These are phyloP conservation scores for Aspergillus quadrilineatus DNA, from an alignment of 2,329 filamentous ascomycete species.

Conservation along the genomic window DNA sequence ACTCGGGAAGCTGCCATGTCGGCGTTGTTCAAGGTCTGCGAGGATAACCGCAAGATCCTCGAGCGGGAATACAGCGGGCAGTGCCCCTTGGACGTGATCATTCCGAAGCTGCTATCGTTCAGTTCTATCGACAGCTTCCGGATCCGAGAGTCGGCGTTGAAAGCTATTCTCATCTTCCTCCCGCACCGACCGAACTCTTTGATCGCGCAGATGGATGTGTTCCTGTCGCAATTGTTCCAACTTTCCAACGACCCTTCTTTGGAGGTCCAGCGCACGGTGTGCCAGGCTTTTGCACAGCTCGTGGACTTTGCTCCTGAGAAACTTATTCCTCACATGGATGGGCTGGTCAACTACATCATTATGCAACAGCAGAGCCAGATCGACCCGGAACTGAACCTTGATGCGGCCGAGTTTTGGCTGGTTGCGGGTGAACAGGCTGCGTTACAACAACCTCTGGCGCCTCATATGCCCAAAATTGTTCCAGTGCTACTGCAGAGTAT, in stretches of 20 bases:
- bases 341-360: slow-evolving; percentile 90
- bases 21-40: slow-evolving; percentile 90
- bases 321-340: slow-evolving; percentile 81
- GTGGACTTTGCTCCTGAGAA: slow-evolving; percentile 89
- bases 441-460: slow-evolving; percentile 72
- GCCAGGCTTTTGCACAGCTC: slow-evolving; percentile 86
- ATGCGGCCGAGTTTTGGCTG: slow-evolving; percentile 97
- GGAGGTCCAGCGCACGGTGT: slow-evolving; percentile 89
- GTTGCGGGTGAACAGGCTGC: slow-evolving; percentile 84
- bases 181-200: slow-evolving; percentile 80
- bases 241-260: slow-evolving; percentile 73
- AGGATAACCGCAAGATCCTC: slow-evolving; percentile 85
- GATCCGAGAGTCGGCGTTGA: slow-evolving; percentile 76
- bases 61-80: slow-evolving; percentile 87
- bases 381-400: slow-evolving; percentile 85
- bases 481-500: slow-evolving; percentile 90
- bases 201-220: slow-evolving; percentile 73
- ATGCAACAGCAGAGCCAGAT: slow-evolving; percentile 77
- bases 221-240: slow-evolving; percentile 79
- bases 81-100: slow-evolving; percentile 79
- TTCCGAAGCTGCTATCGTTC: slow-evolving; percentile 87
- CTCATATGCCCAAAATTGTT: slow-evolving; percentile 79
- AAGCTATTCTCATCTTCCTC: slow-evolving; percentile 88
- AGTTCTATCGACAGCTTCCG: slow-evolving; percentile 73
- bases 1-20: slow-evolving; percentile 92